Evolutionary conservation across 1,284 basidiomycete species (phyloP).

Genomic region (Laetiporus sulphureus): DNA sequence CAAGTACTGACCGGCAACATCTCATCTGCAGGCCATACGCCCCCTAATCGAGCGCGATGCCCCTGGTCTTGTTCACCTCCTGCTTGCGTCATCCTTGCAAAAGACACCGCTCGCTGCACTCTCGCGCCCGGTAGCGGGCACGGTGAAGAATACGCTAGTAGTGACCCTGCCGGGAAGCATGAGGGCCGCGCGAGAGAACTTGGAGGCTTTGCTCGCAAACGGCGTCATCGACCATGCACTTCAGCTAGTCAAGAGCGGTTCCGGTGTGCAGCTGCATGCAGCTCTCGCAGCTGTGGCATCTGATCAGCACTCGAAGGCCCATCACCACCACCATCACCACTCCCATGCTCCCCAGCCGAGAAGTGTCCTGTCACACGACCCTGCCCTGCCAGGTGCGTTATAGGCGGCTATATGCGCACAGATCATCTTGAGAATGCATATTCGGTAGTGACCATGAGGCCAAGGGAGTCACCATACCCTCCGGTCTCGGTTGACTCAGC

Average conservation of each 20-base stretch:
- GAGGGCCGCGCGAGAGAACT: conserved; percentile 78
- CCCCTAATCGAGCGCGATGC: conserved; percentile 71
- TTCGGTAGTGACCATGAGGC: conserved; percentile 51
- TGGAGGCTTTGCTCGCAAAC: conserved; percentile 52
- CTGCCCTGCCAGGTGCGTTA: conserved; percentile 51
- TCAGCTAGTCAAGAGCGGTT: conserved; percentile 67
- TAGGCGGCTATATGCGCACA: not conserved
- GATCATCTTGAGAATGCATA: conserved; percentile 2
- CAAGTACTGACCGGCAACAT: conserved; percentile 1
- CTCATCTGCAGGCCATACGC: conserved; percentile 49
- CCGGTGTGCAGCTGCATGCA: conserved; percentile 54
- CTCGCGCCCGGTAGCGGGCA: conserved; percentile 77
- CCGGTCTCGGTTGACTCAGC: conserved; percentile 65
- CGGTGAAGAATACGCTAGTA: conserved; percentile 59
- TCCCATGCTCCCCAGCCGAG: conserved; percentile 44
- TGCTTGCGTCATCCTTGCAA: conserved; percentile 61
- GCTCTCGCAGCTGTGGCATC: not conserved
- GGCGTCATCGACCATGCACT: conserved; percentile 67
- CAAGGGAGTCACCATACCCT: conserved; percentile 73
- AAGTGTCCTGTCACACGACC: conserved; percentile 60
- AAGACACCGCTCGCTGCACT: conserved; percentile 79
- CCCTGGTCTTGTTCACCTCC: conserved; percentile 72
- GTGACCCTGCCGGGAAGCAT: conserved; percentile 80
- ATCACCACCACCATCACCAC: conserved; percentile 38
- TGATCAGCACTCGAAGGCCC: conserved; percentile 19